These are phyloP conservation scores for Fonsecaea pedrosoi DNA, from an alignment of 2,329 filamentous ascomycete species.

Conservation along the genomic window DNA sequence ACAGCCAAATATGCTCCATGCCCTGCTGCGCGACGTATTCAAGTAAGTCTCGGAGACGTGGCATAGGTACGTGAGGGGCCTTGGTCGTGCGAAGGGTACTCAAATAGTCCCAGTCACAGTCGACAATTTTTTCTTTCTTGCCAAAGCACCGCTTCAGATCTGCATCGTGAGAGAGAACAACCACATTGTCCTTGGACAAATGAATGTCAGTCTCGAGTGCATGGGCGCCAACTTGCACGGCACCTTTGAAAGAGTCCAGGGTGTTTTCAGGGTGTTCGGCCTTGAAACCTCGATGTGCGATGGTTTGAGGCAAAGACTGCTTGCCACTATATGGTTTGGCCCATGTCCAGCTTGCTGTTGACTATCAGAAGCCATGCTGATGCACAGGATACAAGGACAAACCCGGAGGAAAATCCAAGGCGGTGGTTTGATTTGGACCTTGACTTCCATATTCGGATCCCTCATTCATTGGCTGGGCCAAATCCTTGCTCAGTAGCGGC, in stretches of 20 bases:
- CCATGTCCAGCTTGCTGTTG: slow-evolving; percentile 42
- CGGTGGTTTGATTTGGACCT: not conserved
- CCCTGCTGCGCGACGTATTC: slow-evolving; percentile 71
- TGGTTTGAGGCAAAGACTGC: slow-evolving; percentile 45
- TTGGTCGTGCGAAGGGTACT: slow-evolving; percentile 70
- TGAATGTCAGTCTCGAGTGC: slow-evolving; percentile 90
- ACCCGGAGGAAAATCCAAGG: slow-evolving; percentile 22
- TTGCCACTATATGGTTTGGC: slow-evolving; percentile 35
- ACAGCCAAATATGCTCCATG: slow-evolving; percentile 73
- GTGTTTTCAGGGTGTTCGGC: slow-evolving; percentile 83
- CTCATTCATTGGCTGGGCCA: not conserved
- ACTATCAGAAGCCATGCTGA: slow-evolving; percentile 5
- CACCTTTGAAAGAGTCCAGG: slow-evolving; percentile 76
- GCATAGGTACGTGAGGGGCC: slow-evolving; percentile 73
- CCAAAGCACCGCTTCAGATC: slow-evolving; percentile 83
- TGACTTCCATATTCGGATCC: slow-evolving; percentile 6
- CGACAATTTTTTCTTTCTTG: slow-evolving; percentile 71
- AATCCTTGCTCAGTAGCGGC: slow-evolving; percentile 18
- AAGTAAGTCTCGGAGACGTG: slow-evolving; percentile 75
- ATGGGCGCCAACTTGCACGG: slow-evolving; percentile 75
- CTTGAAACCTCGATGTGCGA: slow-evolving; percentile 62
- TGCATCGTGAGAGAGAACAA: slow-evolving; percentile 83
- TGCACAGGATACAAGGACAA: not conserved
- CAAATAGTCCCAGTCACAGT: slow-evolving; percentile 78
- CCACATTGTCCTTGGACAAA: slow-evolving; percentile 78